Conservation (phyloP, 257 asterid genomes). For the Salvia rosmarinus region DNA sequence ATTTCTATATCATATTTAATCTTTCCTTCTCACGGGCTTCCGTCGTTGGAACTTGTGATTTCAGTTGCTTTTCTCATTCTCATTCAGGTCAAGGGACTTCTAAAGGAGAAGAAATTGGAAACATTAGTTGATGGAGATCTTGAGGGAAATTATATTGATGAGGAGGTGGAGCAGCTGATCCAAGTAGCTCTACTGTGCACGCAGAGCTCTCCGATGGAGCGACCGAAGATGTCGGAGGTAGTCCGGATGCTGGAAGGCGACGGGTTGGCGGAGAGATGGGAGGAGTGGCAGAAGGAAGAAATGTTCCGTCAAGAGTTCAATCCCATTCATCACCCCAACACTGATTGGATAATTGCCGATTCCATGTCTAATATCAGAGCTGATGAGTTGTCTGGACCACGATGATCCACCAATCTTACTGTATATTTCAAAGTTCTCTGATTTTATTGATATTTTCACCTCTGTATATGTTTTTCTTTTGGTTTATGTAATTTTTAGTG, state of each 20-base stretch:
- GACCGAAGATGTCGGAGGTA: conserved; percentile 92
- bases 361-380: conserved; percentile 66
- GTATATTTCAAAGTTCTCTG: neutral
- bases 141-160: conserved; percentile 70
- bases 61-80: neutral
- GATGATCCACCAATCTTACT: conserved; percentile 41
- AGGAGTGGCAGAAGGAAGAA: conserved; percentile 93
- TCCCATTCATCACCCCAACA: conserved; percentile 54
- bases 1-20: neutral
- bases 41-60: neutral
- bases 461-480: conserved; percentile 34
- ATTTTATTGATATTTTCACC: conserved; percentile 24
- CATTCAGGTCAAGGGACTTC: conserved; percentile 76
- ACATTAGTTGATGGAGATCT: conserved; percentile 81
- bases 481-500: neutral
- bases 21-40: neutral
- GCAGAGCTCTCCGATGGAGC: conserved; percentile 62
- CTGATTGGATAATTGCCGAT: conserved; percentile 66
- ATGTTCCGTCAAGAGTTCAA: conserved; percentile 65
- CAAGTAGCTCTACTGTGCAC: conserved; percentile 92
- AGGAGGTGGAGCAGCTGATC: conserved; percentile 81
- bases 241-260: conserved; percentile 93
- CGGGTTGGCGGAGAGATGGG: conserved; percentile 92
- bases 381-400: conserved; percentile 81
- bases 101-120: conserved; percentile 80